phyloP scores from a whole-genome alignment of 805 yeast species.

The Yarrowia sp. region DNA sequence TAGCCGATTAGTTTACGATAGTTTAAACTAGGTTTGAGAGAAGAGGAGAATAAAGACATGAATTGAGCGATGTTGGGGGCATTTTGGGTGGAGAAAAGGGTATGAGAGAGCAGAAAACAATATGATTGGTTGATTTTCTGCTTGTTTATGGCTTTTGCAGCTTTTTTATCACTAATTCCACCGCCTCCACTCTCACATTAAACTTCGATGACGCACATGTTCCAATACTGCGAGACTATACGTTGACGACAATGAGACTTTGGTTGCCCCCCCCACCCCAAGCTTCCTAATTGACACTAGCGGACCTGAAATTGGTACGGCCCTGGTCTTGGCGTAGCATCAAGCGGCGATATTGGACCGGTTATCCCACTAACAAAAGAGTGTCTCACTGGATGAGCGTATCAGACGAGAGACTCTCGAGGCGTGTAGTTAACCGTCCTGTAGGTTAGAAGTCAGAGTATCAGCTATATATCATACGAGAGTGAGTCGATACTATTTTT shows the following conservation, averaged over 20 bases:
- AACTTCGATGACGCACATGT: slow-evolving; percentile 29
- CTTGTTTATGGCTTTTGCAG: too few relatives aligned
- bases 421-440: background rate
- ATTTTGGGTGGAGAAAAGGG: too few relatives aligned
- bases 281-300: slow-evolving; percentile 7
- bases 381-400: background rate
- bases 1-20: background rate
- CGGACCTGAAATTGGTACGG: background rate
- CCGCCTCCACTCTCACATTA: background rate
- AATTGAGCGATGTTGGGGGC: background rate
- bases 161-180: too few relatives aligned
- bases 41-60: background rate
- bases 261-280: background rate
- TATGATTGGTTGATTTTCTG: too few relatives aligned
- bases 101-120: too few relatives aligned
- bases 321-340: background rate
- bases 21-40: background rate
- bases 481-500: background rate
- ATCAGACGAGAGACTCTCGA: background rate
- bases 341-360: background rate
- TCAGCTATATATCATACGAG: background rate
- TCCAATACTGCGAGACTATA: slow-evolving; percentile 3
- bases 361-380: background rate
- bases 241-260: slow-evolving; percentile 13
- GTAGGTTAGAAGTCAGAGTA: background rate